Evolutionary conservation across 1,139 yeast genomes (phyloP), one percentile per base, ranked within the genome.

Genomic region (Suhomyces bokatorum): DNA sequence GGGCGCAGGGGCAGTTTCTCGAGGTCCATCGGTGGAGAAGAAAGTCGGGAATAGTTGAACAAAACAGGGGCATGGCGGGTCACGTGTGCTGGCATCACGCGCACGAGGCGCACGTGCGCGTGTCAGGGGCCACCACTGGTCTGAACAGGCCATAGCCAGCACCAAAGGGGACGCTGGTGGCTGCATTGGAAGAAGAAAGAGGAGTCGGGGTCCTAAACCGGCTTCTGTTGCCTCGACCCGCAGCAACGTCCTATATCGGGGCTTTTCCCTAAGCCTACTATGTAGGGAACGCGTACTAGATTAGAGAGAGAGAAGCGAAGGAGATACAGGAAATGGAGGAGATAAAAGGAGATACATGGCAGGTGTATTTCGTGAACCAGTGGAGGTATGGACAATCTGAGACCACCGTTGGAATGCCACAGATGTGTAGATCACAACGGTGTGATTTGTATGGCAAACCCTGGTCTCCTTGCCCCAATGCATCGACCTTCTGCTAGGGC

Each of bases 11-110:
- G 12, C 35, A 28, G 40, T 14, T 37, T 30, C 31, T 37, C 40
- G 29, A 24, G 40, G 27, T 37, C 40, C 40, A 37, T 37, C 12
- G 32, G 38, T 13, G 29, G 11, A n/a, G 26, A 12, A 13, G 26
- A 34, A 14, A 11, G 30, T 13, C 13, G 20, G 36, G 26, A 13
- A 27, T 34, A 17, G 36, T 33, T 26, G 28, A 22, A 24, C n/a
- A 14, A 6, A n/a, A n/a, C 11, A 32, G 8, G 28, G 36, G 15
- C 24, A 27, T 35, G 26, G 26, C 26, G 6, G 11, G n/a, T 17
- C 38, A 35, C 38, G 38, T 35, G 38, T 6, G n/a, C 8, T 11
- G 3, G 12, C 20, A 22, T 34, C 36, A 27, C 38, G 37, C 26
- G 37, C 24, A n/a, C 24, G 24, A 8, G 24, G 6, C 24, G 24